Evolutionary conservation across 2,329 filamentous ascomycete genomes (phyloP).

Genomic region (Ophiognomonia clavigignenti-juglandacearum): DNA sequence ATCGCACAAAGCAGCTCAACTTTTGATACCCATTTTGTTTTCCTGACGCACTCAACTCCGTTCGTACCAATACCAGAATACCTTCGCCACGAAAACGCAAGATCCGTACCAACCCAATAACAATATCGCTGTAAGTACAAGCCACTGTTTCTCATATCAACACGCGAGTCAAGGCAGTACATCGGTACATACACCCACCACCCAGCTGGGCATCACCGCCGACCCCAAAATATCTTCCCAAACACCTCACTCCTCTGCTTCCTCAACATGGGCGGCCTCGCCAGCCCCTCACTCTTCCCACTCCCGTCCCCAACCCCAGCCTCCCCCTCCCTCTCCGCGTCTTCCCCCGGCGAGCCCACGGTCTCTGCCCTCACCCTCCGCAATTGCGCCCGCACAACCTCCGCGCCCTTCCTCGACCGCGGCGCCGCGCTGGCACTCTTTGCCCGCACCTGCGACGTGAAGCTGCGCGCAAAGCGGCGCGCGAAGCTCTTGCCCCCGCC

Average conservation of each 20-base stretch:
- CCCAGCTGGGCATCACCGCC: neutral
- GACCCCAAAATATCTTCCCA: constrained; percentile 6
- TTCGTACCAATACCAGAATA: neutral
- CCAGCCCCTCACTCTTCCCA: neutral
- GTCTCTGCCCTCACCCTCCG: constrained; percentile 10
- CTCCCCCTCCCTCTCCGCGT: neutral
- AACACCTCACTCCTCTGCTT: constrained; percentile 14
- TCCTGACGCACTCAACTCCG: no score
- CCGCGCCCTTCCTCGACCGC: constrained; percentile 15
- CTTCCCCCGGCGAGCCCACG: neutral
- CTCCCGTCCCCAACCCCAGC: neutral
- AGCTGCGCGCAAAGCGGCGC: constrained; percentile 37
- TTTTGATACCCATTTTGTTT: no score
- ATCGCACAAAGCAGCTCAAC: no score
- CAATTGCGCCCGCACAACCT: constrained; percentile 12
- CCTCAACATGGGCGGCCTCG: neutral
- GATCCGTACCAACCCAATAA: neutral
- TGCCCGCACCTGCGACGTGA: constrained; percentile 23
- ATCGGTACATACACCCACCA: neutral
- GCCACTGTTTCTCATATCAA: neutral
- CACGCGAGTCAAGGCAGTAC: neutral
- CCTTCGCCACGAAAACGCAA: neutral
- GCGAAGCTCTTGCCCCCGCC: constrained; percentile 28
- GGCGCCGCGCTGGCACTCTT: constrained; percentile 30
- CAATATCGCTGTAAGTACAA: neutral